Percentiles rank a stretch among this genome's conserved stretches.
phyloP scores from a whole-genome alignment of 2,329 filamentous ascomycete species.

The Rhytidhysteron rufulum region DNA sequence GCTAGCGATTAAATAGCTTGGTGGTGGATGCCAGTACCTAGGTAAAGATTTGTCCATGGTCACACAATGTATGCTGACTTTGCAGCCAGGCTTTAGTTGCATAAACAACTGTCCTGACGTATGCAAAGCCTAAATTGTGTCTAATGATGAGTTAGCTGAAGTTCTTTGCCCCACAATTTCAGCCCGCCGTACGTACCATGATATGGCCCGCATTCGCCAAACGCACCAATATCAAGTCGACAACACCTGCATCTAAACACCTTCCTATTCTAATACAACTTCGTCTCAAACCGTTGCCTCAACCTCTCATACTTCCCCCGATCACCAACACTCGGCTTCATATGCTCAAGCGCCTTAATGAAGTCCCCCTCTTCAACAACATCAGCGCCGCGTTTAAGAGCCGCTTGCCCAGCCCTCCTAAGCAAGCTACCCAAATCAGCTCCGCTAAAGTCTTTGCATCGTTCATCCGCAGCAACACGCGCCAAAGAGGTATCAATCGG shows the following conservation, averaged over 20 bases:
- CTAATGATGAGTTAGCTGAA: neutral
- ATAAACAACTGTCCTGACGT: neutral
- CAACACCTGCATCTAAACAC: neutral
- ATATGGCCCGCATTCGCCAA: neutral
- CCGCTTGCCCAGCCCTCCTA: constrained; percentile 56
- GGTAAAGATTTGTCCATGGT: too few relatives aligned
- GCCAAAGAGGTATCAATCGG: constrained; percentile 55
- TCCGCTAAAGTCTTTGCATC: constrained; percentile 73
- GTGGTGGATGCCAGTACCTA: too few relatives aligned
- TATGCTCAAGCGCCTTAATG: constrained; percentile 35
- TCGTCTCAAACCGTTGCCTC: constrained; percentile 43
- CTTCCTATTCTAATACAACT: constrained; percentile 3
- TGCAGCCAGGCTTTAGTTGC: too few relatives aligned
- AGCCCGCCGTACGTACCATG: neutral
- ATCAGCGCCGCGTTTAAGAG: constrained; percentile 46
- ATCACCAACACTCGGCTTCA: constrained; percentile 54
- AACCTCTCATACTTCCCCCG: constrained; percentile 55
- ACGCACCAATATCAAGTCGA: neutral
- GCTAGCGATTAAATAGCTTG: too few relatives aligned
- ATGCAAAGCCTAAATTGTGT: neutral
- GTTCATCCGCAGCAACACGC: constrained; percentile 59
- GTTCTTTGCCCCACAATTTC: neutral
- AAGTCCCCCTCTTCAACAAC: constrained; percentile 49
- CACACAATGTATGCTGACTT: too few relatives aligned
- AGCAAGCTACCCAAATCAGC: constrained; percentile 60